These are phyloP conservation scores for Diaporthe sp. DNA, from an alignment of 2,329 filamentous ascomycete species.

Conservation along the genomic window DNA sequence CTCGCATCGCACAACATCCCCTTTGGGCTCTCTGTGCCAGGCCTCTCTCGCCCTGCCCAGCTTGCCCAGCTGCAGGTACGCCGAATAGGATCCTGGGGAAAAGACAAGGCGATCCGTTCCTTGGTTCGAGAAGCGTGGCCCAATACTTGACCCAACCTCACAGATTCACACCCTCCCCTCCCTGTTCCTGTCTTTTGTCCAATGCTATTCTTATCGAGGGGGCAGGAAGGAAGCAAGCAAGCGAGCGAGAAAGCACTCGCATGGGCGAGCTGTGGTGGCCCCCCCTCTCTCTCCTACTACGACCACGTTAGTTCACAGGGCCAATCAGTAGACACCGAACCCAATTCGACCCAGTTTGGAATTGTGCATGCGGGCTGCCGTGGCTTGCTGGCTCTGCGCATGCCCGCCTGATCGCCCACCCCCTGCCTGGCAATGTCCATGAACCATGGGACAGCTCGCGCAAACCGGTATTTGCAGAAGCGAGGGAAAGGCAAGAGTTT, in stretches of 20 bases:
- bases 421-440: not conserved
- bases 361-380: constrained; percentile 27
- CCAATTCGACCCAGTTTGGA: not conserved
- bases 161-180: not conserved
- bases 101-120: not conserved
- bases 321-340: constrained; percentile 11
- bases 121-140: constrained; percentile 1
- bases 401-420: not conserved
- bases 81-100: constrained; percentile 30
- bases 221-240: not conserved
- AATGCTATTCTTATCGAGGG: constrained; percentile 15
- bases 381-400: constrained; percentile 18
- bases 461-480: not conserved
- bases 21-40: not conserved
- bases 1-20: constrained; percentile 11
- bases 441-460: not conserved
- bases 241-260: no score
- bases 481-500: not conserved
- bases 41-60: constrained; percentile 8
- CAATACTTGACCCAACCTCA: not conserved
- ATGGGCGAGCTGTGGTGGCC: not conserved
- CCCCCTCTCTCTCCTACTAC: not conserved
- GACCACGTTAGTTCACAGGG: no score
- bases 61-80: constrained; percentile 38
- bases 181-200: not conserved